Evolutionary conservation across 2,329 filamentous ascomycete species (phyloP), one percentile per base, ranked within the genome.

Genomic region (Fusarium chuoi): DNA sequence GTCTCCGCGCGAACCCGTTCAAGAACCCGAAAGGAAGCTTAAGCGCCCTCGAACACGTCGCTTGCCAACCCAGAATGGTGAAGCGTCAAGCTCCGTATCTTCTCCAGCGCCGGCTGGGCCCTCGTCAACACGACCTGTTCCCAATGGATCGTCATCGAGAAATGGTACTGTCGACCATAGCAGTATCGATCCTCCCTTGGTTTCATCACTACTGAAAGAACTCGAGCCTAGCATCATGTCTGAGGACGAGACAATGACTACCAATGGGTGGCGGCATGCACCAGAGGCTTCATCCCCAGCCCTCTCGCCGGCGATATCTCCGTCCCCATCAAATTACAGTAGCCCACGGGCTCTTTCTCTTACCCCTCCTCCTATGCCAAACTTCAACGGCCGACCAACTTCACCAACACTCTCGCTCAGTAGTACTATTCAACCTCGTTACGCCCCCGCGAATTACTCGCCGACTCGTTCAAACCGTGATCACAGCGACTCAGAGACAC

Each of bases 161-260:
- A 79, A 77, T 56, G 77, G 76, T 39, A 51, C 60, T 24, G 38
- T 71, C 24, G 71, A 72, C 22, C 74, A 70, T 73, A 56, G 73
- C 65, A 74, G 85, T 44, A 87, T 86, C 35, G 89, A 88, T 13
- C 93, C 94, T 13, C 95, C 94, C 11, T 96, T 98, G 79, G 87
- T 98, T 13, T 94, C 94, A 30, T 96, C 94, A 2, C 85, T 98
- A 12, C 85, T 98, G 56, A 94, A 93, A 80, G 96, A 98, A 81
- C 94, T 98, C 3, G 95, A 97, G 70, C 89, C 88, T 82, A 88
- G 87, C 81, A 82, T 88, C 62, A 82, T 85, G 6, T 88, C 88
- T 0, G 89, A 92, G 62, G 90, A 91, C 57, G 89, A 91, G 66
- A 78, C 77, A 10, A 66, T 68, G 30, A 54, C 77, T 35, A 73